These are phyloP conservation scores for Eucalyptus cladocalyx DNA, from an alignment of 345 rosid genomes.

Conservation along the genomic window DNA sequence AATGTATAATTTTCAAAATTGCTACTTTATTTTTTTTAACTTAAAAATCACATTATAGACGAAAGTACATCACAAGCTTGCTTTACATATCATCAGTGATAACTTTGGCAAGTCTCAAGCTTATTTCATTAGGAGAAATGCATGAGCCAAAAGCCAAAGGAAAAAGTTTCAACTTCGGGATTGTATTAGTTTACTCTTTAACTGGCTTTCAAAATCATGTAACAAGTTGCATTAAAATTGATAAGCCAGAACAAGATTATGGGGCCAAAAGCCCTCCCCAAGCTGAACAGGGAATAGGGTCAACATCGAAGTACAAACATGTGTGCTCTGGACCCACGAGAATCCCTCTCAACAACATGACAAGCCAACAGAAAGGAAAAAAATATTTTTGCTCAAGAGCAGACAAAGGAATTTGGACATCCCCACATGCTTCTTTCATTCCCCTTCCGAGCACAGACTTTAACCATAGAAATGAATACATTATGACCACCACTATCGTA, in stretches of 20 bases:
- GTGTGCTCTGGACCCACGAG: background rate
- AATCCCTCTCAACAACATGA: background rate
- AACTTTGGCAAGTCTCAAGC: background rate
- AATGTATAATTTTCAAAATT: background rate
- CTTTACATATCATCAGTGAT: background rate
- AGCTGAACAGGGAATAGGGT: background rate
- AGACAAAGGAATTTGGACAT: background rate
- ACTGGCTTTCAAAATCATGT: background rate
- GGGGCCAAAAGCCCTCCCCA: background rate
- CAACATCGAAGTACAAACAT: background rate
- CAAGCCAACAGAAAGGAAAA: background rate
- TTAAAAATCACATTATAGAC: background rate
- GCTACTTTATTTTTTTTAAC: background rate
- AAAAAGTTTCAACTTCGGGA: background rate
- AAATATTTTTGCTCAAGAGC: background rate
- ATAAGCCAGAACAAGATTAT: background rate
- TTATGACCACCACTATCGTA: background rate
- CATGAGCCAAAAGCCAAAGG: background rate
- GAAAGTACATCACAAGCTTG: background rate
- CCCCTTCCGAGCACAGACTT: background rate
- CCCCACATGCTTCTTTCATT: background rate
- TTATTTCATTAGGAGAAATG: background rate
- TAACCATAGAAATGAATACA: background rate
- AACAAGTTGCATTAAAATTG: background rate
- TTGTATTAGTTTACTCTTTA: background rate